Evolutionary conservation across 106 monocot genomes (phyloP).

Genomic region (Ottelia alismoides): DNA sequence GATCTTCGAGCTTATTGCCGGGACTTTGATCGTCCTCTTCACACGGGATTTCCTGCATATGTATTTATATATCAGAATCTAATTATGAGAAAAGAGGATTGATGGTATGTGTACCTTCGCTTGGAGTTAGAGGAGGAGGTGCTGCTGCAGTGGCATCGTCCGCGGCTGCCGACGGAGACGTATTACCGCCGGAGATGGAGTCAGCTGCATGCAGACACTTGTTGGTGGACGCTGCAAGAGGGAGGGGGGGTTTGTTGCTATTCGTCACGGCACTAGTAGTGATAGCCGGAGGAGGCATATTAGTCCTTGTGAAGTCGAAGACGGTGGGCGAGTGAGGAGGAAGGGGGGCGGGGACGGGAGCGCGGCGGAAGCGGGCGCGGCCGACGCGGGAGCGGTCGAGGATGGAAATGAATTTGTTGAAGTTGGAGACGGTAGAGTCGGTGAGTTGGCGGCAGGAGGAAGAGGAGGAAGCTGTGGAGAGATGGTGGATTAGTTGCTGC

Average conservation of each 20-base stretch:
- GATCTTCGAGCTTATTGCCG: conserved; percentile 60
- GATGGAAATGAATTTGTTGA: conserved; percentile 48
- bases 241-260: too few species aligned
- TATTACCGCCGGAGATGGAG: not conserved
- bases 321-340: not conserved
- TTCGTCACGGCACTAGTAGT: too few species aligned
- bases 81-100: not conserved
- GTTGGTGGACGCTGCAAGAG: too few species aligned
- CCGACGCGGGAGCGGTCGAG: conserved; percentile 57
- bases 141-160: conserved; percentile 30
- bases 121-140: conserved; percentile 63
- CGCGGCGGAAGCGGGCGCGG: conserved; percentile 25
- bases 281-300: too few species aligned
- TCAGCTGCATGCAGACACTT: not conserved
- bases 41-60: conserved; percentile 37
- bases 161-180: too few species aligned
- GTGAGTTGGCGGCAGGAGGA: conserved; percentile 27
- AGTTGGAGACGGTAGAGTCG: conserved; percentile 40
- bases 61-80: not conserved
- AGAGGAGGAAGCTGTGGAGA: not conserved
- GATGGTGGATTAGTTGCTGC: conserved; percentile 33
- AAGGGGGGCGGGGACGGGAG: not conserved
- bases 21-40: conserved; percentile 62
- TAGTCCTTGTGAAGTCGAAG: too few species aligned
- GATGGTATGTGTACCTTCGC: conserved; percentile 28